These are phyloP conservation scores for Waltiozyma sp. DNA, from an alignment of 1,139 yeast species.

Conservation along the genomic window DNA sequence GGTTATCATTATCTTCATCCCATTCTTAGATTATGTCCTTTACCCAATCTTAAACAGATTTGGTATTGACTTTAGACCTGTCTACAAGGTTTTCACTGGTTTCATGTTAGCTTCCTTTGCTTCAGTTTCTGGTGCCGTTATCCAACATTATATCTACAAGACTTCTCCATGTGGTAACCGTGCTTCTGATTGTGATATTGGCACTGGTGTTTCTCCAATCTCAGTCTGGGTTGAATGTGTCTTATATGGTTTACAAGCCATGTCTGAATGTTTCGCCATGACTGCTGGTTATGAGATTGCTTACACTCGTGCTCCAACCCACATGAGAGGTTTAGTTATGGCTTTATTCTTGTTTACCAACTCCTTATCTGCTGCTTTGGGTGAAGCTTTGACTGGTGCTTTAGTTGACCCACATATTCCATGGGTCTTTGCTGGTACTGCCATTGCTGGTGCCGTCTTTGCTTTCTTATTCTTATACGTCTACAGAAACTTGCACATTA, in stretches of 20 bases:
- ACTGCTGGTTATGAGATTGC: constrained; percentile 65
- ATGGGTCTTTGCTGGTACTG: constrained; percentile 44
- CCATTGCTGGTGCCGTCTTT: constrained; percentile 33
- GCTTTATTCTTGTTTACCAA: constrained; percentile 51
- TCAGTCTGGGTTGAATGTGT: constrained; percentile 46
- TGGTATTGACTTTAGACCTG: constrained; percentile 51
- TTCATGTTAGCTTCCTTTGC: constrained; percentile 61
- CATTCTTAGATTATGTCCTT: constrained; percentile 44
- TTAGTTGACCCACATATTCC: constrained; percentile 42
- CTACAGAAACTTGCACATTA: constrained; percentile 42
- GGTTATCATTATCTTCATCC: constrained; percentile 53
- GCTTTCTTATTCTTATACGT: constrained; percentile 34
- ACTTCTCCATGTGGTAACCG: constrained; percentile 63
- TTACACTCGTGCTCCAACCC: constrained; percentile 55
- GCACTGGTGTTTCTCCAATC: constrained; percentile 35
- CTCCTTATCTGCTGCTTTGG: constrained; percentile 49
- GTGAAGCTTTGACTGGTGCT: constrained; percentile 45
- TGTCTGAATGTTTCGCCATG: constrained; percentile 59
- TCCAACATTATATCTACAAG: constrained; percentile 63
- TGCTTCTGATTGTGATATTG: constrained; percentile 34
- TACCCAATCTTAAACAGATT: constrained; percentile 50
- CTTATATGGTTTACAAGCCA: constrained; percentile 45
- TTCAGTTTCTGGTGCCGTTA: constrained; percentile 71
- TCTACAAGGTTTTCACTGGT: constrained; percentile 66
- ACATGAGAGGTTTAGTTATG: constrained; percentile 59